phyloP scores from a whole-genome alignment of 2,329 filamentous ascomycete species.

The Cladosporium sp. region DNA sequence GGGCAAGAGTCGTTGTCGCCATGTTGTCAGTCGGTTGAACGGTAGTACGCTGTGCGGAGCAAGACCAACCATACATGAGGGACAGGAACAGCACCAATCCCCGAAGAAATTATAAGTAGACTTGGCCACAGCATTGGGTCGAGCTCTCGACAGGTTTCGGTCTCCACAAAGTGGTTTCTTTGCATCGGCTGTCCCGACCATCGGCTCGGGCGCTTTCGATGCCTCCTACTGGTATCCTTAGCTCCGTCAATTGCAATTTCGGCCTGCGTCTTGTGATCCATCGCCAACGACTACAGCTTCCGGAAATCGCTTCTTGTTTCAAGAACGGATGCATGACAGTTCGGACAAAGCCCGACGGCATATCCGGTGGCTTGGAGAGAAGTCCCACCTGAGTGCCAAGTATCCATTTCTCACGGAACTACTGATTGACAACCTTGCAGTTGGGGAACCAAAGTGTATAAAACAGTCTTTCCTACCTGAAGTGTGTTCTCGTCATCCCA shows the following conservation, averaged over 20 bases:
- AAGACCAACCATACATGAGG: not conserved
- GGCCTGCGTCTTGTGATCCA: not conserved
- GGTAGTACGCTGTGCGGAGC: not conserved
- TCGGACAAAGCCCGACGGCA: not conserved
- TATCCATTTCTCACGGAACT: too few relatives aligned
- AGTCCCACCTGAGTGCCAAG: not conserved
- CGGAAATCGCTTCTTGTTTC: too few relatives aligned
- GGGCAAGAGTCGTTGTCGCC: conserved; percentile 46
- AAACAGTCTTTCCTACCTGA: not conserved
- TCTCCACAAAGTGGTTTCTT: not conserved
- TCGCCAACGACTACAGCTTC: not conserved
- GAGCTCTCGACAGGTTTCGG: not conserved
- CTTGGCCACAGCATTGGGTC: not conserved
- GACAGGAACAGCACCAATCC: too few relatives aligned
- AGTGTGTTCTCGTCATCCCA: not conserved
- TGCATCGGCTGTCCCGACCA: not conserved
- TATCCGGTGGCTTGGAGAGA: not conserved
- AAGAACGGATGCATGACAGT: not conserved
- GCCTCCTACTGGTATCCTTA: not conserved
- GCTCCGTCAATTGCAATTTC: not conserved
- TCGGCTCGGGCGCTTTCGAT: not conserved
- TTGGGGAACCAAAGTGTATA: not conserved
- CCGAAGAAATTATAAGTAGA: not conserved
- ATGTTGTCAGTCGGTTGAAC: too few relatives aligned
- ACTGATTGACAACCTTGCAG: too few relatives aligned